A percentile compares a stretch with the other conserved stretches of the same genome.
Conservation (phyloP, 306 rosid genomes). For the Ammopiptanthus mongolicus region DNA sequence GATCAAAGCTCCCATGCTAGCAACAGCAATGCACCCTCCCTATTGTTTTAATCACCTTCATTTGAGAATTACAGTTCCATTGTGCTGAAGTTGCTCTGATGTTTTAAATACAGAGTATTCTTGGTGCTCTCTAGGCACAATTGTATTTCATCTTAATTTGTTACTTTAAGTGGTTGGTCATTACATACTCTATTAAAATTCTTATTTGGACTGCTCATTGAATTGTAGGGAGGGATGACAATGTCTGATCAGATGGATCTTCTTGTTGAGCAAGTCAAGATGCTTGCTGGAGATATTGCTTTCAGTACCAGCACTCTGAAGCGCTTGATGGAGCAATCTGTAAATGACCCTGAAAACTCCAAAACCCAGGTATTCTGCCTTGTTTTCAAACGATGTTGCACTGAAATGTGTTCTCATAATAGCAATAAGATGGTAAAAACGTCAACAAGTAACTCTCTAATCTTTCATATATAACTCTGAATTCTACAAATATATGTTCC, state of each 20-base stretch:
- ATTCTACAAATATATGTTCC: background rate
- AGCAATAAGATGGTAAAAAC: background rate
- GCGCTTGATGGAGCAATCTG: conserved; percentile 89
- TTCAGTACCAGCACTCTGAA: conserved; percentile 94
- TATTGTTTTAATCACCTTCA: no score
- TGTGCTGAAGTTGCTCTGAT: background rate
- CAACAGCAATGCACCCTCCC: no score
- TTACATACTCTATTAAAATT: background rate
- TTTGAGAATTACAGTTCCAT: background rate
- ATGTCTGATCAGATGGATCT: conserved; percentile 94
- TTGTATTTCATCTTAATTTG: conserved; percentile 4
- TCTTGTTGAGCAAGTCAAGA: conserved; percentile 96
- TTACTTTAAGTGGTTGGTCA: conserved; percentile 5
- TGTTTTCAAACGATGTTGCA: background rate
- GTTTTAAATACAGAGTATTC: background rate
- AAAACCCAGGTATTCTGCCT: conserved; percentile 62
- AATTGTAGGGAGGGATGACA: conserved; percentile 76
- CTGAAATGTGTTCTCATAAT: background rate
- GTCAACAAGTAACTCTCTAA: background rate
- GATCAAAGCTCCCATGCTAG: no score
- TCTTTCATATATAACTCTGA: background rate
- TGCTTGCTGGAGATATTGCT: conserved; percentile 99
- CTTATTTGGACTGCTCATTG: conserved; percentile 15
- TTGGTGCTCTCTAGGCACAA: background rate
- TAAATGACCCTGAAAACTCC: conserved; percentile 70